These are phyloP conservation scores for Wickerhamomyces silvicola DNA, from an alignment of 805 yeast species.

Conservation along the genomic window DNA sequence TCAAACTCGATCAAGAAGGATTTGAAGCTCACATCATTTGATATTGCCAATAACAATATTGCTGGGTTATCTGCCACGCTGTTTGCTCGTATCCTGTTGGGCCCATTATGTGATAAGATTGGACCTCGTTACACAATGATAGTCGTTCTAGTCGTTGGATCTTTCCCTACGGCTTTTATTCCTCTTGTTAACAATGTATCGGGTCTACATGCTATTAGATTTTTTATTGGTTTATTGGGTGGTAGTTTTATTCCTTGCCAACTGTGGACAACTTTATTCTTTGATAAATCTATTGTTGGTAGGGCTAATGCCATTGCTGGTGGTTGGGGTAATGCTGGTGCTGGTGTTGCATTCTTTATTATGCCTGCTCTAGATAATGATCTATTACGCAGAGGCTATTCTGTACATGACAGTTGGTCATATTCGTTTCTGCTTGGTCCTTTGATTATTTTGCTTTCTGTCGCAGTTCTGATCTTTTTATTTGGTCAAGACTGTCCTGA, in stretches of 20 bases:
- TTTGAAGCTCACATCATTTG: slow-evolving; percentile 17
- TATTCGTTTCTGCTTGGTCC: slow-evolving; percentile 27
- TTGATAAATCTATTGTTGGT: slow-evolving; percentile 25
- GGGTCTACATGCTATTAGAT: slow-evolving; percentile 27
- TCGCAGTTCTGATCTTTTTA: slow-evolving; percentile 19
- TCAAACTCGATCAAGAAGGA: slow-evolving; percentile 20
- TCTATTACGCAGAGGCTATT: slow-evolving; percentile 15
- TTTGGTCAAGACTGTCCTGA: slow-evolving; percentile 31
- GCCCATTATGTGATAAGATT: slow-evolving; percentile 23
- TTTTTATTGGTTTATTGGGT: slow-evolving; percentile 35
- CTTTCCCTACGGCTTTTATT: slow-evolving; percentile 25
- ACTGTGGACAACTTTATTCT: slow-evolving; percentile 23
- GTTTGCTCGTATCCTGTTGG: slow-evolving; percentile 22
- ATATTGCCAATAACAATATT: slow-evolving; percentile 25
- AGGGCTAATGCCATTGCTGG: slow-evolving; percentile 27
- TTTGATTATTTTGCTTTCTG: slow-evolving; percentile 22
- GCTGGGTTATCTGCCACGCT: slow-evolving; percentile 26
- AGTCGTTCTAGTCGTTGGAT: slow-evolving; percentile 19
- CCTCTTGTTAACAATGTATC: slow-evolving; percentile 19
- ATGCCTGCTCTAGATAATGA: slow-evolving; percentile 24
- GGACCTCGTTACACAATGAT: slow-evolving; percentile 27
- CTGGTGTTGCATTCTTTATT: slow-evolving; percentile 28
- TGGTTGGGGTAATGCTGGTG: slow-evolving; percentile 29
- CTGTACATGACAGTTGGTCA: slow-evolving; percentile 22
- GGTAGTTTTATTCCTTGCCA: slow-evolving; percentile 27